phyloP scores from a whole-genome alignment of 306 rosid genomes.

The Styphnolobium japonicum region DNA sequence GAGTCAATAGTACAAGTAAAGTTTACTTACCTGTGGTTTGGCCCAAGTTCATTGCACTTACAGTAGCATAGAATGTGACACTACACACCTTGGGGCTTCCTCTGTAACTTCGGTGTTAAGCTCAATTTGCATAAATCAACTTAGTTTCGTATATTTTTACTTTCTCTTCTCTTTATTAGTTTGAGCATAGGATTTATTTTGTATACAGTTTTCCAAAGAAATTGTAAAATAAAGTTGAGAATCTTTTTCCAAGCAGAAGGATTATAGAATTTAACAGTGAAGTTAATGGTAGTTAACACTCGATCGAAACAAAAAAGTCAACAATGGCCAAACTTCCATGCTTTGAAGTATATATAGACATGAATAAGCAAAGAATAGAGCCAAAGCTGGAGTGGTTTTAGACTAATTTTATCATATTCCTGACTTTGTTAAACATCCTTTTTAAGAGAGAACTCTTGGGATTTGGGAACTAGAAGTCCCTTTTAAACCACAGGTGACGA shows the following conservation, averaged over 20 bases:
- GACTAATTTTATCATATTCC: neutral
- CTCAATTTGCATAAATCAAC: neutral
- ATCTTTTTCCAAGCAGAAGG: neutral
- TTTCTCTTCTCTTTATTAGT: neutral
- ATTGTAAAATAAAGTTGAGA: neutral
- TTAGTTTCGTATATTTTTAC: neutral
- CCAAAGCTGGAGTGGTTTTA: neutral
- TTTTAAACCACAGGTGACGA: neutral
- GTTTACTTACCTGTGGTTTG: neutral
- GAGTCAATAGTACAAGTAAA: neutral
- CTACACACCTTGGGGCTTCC: neutral
- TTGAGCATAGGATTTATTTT: neutral
- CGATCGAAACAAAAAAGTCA: neutral
- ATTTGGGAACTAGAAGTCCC: neutral
- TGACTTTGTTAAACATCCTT: neutral
- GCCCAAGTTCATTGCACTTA: neutral
- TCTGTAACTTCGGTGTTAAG: neutral
- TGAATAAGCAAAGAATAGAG: neutral
- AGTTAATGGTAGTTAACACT: neutral
- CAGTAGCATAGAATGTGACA: neutral
- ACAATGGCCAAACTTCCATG: neutral
- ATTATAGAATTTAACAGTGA: neutral
- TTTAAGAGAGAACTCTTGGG: neutral
- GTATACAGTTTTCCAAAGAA: neutral
- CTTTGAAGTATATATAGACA: neutral